A percentile compares a stretch with the other conserved stretches of the same genome.
Evolutionary conservation across 352 stramenopile species (phyloP).

Genomic region (Saprolegnia parasitica): DNA sequence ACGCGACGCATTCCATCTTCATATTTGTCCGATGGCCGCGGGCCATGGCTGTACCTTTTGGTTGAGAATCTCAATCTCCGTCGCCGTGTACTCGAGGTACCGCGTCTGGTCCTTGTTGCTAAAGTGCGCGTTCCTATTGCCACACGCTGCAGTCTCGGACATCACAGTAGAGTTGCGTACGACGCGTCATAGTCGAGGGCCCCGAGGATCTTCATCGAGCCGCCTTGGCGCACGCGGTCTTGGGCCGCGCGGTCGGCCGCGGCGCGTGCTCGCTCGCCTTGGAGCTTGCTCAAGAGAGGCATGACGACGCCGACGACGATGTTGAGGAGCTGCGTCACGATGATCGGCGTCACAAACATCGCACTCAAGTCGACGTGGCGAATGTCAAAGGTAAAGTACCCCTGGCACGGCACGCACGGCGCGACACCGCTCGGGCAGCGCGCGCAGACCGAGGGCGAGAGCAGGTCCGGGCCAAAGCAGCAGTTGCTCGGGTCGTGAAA

Average conservation of each 20-base stretch:
- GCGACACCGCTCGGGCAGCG: constrained; percentile 30
- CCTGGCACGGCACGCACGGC: constrained; percentile 57
- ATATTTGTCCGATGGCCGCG: background rate
- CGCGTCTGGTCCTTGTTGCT: constrained; percentile 28
- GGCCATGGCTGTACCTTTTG: no score
- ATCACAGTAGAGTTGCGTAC: background rate
- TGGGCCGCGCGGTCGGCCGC: constrained; percentile 59
- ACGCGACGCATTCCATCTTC: background rate
- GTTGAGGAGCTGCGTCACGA: constrained; percentile 72
- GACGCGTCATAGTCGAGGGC: constrained; percentile 60
- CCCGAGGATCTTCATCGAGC: constrained; percentile 76
- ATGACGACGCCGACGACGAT: constrained; percentile 59
- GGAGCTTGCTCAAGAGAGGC: constrained; percentile 61
- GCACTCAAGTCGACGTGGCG: constrained; percentile 74
- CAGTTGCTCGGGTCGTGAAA: constrained; percentile 77
- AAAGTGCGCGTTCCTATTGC: background rate
- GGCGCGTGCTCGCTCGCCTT: constrained; percentile 54
- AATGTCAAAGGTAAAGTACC: constrained; percentile 69
- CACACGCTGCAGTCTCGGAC: background rate
- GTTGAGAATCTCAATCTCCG: constrained; percentile 26
- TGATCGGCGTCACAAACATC: constrained; percentile 77
- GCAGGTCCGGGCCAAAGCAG: constrained; percentile 75
- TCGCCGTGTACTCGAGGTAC: constrained; percentile 26
- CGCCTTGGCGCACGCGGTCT: constrained; percentile 33
- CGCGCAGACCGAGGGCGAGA: constrained; percentile 64